Evolutionary conservation across 495 filamentous ascomycete genomes (phyloP).

Genomic region (Penicillium bialowiezense): DNA sequence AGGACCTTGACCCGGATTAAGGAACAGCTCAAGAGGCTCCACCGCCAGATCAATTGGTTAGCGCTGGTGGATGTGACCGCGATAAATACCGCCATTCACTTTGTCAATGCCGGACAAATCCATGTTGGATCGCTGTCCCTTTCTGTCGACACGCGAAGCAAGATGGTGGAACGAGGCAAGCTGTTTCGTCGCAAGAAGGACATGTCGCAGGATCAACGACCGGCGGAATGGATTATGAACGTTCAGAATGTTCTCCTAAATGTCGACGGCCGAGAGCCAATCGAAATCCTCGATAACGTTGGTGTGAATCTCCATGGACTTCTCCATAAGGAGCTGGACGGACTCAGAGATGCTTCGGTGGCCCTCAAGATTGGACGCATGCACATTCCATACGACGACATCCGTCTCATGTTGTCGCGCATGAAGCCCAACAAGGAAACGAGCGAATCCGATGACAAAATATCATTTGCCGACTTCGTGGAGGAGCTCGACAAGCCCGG

Average conservation of each 20-base stretch:
- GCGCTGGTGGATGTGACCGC: conserved; percentile 88
- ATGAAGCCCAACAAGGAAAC: conserved; percentile 42
- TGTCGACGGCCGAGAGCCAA: conserved; percentile 75
- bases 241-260: conserved; percentile 84
- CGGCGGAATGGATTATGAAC: conserved; percentile 92
- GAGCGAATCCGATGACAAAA: conserved; percentile 47
- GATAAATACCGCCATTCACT: conserved; percentile 67
- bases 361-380: conserved; percentile 86
- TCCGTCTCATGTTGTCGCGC: conserved; percentile 57
- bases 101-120: conserved; percentile 77
- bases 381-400: conserved; percentile 87
- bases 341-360: conserved; percentile 85
- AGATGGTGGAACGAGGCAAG: conserved; percentile 86
- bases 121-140: conserved; percentile 82
- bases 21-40: conserved; percentile 79
- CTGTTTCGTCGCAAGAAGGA: conserved; percentile 83
- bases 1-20: conserved; percentile 69
- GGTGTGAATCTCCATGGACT: conserved; percentile 88
- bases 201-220: conserved; percentile 66
- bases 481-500: conserved; percentile 75
- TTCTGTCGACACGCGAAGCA: conserved; percentile 83
- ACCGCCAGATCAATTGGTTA: conserved; percentile 85
- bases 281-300: conserved; percentile 86
- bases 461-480: conserved; percentile 70
- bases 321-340: conserved; percentile 83